These are phyloP conservation scores for Vanrija sp. DNA, from an alignment of 1,284 basidiomycete species.

Conservation along the genomic window DNA sequence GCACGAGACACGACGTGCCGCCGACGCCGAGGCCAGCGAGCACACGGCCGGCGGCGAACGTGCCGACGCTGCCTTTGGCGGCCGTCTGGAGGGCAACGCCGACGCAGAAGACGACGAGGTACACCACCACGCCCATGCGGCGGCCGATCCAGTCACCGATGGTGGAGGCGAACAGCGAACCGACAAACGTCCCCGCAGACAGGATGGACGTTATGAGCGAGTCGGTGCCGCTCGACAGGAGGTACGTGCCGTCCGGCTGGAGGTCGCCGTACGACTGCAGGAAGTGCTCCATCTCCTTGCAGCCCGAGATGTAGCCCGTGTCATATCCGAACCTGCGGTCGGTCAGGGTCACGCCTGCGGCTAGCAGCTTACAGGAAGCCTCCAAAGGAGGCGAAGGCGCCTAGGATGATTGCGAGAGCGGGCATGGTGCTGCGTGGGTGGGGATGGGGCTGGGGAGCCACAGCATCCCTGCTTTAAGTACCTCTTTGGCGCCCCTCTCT, in stretches of 20 bases:
- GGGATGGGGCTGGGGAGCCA: no score
- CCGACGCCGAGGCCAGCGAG: constrained; percentile 81
- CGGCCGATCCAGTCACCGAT: constrained; percentile 1
- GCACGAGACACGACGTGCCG: constrained; percentile 59
- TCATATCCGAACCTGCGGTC: neutral
- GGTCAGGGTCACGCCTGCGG: neutral
- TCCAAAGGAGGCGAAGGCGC: constrained; percentile 15
- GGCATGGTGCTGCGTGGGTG: neutral
- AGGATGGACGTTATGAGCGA: neutral
- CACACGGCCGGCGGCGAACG: constrained; percentile 70
- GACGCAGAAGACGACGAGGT: constrained; percentile 57
- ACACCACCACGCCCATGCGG: neutral
- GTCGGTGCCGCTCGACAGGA: constrained; percentile 3
- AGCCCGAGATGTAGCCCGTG: constrained; percentile 14
- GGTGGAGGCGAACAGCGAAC: neutral
- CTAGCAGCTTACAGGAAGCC: constrained; percentile 9
- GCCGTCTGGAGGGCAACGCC: constrained; percentile 54
- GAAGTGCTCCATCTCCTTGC: constrained; percentile 15
- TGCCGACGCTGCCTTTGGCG: neutral
- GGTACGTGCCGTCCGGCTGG: constrained; percentile 3
- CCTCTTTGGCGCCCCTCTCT: no score
- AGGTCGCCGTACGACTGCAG: constrained; percentile 5
- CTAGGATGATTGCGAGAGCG: constrained; percentile 13
- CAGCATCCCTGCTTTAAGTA: no score
- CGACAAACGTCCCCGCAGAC: neutral